These are phyloP conservation scores for Isatis lusitanica DNA, from an alignment of 441 rosid genomes.

Conservation along the genomic window DNA sequence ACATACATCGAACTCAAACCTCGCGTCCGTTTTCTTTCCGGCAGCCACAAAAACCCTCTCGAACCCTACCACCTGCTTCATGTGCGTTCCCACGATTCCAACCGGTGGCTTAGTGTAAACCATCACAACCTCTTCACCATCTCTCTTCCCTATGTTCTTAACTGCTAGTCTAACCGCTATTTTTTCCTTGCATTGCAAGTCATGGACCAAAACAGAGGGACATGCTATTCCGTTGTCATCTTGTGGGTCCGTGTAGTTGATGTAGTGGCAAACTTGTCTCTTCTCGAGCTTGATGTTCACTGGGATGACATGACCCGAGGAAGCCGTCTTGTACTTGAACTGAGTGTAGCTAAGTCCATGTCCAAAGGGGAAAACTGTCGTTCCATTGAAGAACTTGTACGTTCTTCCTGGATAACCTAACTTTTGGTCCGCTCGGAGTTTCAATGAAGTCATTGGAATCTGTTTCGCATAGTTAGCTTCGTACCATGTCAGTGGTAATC, in stretches of 20 bases:
- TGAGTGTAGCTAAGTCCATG: neutral
- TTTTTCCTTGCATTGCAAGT: neutral
- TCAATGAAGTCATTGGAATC: too few relatives aligned
- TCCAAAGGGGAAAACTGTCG: too few relatives aligned
- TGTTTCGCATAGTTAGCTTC: too few relatives aligned
- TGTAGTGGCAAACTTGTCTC: neutral
- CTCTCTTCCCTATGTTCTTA: neutral
- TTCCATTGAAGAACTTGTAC: too few relatives aligned
- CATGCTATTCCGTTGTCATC: neutral
- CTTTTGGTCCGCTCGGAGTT: too few relatives aligned
- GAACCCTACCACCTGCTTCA: neutral
- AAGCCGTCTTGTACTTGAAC: neutral
- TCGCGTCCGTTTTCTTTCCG: neutral
- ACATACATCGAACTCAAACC: neutral
- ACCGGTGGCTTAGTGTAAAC: neutral
- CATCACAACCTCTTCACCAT: neutral
- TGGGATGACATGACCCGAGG: neutral
- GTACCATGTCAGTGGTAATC: too few relatives aligned
- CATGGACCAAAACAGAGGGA: neutral
- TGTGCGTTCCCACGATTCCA: neutral
- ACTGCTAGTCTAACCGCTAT: neutral
- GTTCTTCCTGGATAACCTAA: too few relatives aligned
- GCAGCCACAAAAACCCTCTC: neutral
- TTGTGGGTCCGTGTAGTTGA: neutral
- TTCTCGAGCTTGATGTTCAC: neutral